Evolutionary conservation across 495 filamentous ascomycete species (phyloP).

Genomic region (Mytilinidion resinicola): DNA sequence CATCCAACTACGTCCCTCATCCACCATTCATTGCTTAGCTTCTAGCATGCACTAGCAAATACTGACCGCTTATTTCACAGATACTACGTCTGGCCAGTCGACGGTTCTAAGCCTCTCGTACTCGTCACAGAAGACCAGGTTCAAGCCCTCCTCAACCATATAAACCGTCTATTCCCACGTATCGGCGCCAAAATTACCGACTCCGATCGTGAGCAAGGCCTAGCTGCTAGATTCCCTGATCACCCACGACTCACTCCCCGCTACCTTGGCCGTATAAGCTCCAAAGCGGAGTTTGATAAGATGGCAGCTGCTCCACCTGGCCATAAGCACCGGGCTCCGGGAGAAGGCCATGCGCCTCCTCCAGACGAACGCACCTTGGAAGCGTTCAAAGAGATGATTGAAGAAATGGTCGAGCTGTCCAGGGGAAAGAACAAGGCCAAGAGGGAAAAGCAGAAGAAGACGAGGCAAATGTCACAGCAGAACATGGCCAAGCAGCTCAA

Average conservation of each 20-base stretch:
- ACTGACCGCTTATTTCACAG: slow-evolving; percentile 37
- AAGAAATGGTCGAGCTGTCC: slow-evolving; percentile 37
- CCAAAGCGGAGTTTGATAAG: slow-evolving; percentile 29
- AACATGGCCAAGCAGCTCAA: slow-evolving; percentile 47
- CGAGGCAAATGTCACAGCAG: slow-evolving; percentile 42
- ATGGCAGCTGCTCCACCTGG: slow-evolving; percentile 32
- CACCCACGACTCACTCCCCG: slow-evolving; percentile 54
- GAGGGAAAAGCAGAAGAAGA: slow-evolving; percentile 40
- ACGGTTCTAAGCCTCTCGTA: slow-evolving; percentile 45
- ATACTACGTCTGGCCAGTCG: slow-evolving; percentile 56
- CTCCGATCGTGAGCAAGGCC: slow-evolving; percentile 40
- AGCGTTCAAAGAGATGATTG: slow-evolving; percentile 46
- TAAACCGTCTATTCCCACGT: slow-evolving; percentile 48
- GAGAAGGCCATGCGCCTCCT: neutral
- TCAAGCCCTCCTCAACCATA: slow-evolving; percentile 48
- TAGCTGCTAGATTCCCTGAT: slow-evolving; percentile 52
- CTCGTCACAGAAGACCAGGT: slow-evolving; percentile 61
- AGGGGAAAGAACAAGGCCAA: slow-evolving; percentile 43
- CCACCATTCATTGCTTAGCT: neutral
- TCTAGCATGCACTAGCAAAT: no score
- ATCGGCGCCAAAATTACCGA: slow-evolving; percentile 47
- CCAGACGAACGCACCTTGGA: slow-evolving; percentile 34
- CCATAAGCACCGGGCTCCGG: slow-evolving; percentile 11
- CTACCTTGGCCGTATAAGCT: slow-evolving; percentile 53
- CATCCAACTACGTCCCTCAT: neutral